These are phyloP conservation scores for Trichoderma sp. DNA, from an alignment of 2,329 filamentous ascomycete species.

Conservation along the genomic window DNA sequence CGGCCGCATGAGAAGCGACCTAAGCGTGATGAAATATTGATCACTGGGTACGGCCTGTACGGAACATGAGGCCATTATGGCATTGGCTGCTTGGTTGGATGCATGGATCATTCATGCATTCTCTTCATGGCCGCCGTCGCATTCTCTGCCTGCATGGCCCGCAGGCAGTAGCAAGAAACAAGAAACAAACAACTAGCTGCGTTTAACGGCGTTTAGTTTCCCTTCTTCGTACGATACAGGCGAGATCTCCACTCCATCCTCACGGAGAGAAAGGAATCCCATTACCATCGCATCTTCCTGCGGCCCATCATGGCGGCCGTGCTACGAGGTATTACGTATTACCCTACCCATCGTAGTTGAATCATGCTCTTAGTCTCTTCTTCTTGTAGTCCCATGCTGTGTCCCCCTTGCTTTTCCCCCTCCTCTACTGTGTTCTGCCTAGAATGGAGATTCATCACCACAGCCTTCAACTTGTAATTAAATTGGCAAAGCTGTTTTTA, in stretches of 20 bases:
- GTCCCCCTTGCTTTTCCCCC: not conserved
- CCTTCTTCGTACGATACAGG: conserved; percentile 1
- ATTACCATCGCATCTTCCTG: conserved; percentile 27
- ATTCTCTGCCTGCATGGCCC: not conserved
- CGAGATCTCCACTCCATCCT: conserved; percentile 15
- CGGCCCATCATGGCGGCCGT: conserved; percentile 35
- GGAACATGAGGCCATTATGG: not conserved
- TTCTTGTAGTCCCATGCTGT: conserved; percentile 4
- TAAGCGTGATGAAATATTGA: conserved; percentile 11
- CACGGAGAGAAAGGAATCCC: not conserved
- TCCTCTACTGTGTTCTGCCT: conserved; percentile 6
- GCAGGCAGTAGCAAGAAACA: not conserved
- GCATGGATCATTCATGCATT: not conserved
- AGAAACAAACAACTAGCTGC: conserved; percentile 1
- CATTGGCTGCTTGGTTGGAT: not conserved
- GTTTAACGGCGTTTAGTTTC: not conserved
- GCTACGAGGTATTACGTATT: not conserved
- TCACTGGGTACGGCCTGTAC: not conserved
- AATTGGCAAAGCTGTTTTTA: not conserved
- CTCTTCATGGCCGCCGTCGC: conserved; percentile 6
- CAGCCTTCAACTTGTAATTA: not conserved
- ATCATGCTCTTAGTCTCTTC: not conserved
- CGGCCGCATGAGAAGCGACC: conserved; percentile 26
- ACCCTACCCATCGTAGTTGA: conserved; percentile 23
- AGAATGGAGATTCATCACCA: not conserved